Conservation (phyloP, 2,329 filamentous ascomycete species). For the Trichophyton verrucosum region DNA sequence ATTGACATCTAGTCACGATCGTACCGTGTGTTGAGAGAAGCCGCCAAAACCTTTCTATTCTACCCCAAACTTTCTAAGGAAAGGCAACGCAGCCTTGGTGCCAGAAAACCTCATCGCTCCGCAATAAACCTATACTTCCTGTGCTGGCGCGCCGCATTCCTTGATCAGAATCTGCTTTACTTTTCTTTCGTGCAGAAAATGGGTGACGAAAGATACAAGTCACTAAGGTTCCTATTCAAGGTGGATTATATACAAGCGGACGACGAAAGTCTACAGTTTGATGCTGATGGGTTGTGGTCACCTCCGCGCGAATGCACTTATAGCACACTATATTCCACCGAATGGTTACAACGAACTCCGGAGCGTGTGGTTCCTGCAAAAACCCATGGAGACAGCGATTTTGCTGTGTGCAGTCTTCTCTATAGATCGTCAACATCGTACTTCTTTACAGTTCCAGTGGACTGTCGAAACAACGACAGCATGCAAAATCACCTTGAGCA, state of each 20-base stretch:
- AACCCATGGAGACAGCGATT: not conserved
- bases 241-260: conserved; percentile 12
- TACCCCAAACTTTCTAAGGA: not conserved
- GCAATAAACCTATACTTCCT: not conserved
- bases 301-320: not conserved
- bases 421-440: conserved; percentile 11
- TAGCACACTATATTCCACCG: conserved; percentile 3
- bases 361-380: not conserved
- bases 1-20: not conserved
- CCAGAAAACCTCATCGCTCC: not conserved
- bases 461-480: conserved; percentile 9
- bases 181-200: not conserved
- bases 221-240: conserved; percentile 13
- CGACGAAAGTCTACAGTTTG: conserved; percentile 3
- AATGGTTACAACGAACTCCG: conserved; percentile 10
- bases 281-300: not conserved
- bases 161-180: not conserved
- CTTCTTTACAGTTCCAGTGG: conserved; percentile 12
- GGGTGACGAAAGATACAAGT: not conserved
- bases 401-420: conserved; percentile 12
- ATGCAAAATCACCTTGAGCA: not conserved
- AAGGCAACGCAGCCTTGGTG: too few species aligned
- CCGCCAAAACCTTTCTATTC: not conserved
- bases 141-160: not conserved
- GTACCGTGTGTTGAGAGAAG: not conserved